Conservation (phyloP, 495 filamentous ascomycete species). For the Oleoguttula mirabilis region DNA sequence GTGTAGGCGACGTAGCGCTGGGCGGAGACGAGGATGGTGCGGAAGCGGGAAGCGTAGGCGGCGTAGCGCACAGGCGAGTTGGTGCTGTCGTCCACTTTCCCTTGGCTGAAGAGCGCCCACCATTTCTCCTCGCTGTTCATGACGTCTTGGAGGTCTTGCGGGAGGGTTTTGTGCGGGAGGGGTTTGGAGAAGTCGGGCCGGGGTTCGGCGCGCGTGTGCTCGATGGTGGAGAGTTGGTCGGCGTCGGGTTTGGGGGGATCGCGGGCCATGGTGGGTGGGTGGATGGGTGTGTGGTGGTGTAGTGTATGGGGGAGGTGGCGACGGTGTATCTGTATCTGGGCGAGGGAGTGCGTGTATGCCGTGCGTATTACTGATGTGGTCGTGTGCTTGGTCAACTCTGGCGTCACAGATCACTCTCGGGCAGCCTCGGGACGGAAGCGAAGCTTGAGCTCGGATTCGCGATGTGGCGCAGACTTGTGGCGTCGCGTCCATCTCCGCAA, state of each 20-base stretch:
- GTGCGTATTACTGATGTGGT: no score
- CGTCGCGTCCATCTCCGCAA: slow-evolving; percentile 1
- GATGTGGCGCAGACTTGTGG: slow-evolving; percentile 4
- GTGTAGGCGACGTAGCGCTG: slow-evolving; percentile 98
- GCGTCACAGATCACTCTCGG: no score
- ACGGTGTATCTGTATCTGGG: slow-evolving; percentile 6
- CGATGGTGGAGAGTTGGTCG: slow-evolving; percentile 20
- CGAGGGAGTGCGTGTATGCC: no score
- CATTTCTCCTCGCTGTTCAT: slow-evolving; percentile 68
- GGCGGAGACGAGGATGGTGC: slow-evolving; percentile 78
- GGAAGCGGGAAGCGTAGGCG: slow-evolving; percentile 50
- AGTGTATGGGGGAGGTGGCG: no score
- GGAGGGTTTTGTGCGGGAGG: slow-evolving; percentile 49
- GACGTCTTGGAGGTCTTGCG: slow-evolving; percentile 56
- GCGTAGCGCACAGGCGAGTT: slow-evolving; percentile 81
- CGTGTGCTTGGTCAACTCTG: no score
- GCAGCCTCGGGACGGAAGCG: no score
- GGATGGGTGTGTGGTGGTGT: no score
- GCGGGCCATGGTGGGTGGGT: slow-evolving; percentile 26
- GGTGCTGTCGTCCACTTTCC: slow-evolving; percentile 71
- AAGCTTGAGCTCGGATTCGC: slow-evolving; percentile 7
- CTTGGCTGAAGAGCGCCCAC: slow-evolving; percentile 63
- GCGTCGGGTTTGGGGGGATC: slow-evolving; percentile 7
- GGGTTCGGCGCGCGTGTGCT: slow-evolving; percentile 24
- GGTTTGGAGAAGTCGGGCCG: slow-evolving; percentile 38